phyloP scores from a whole-genome alignment of 2,329 filamentous ascomycete genomes.

The Neofusicoccum kwambonambiense region DNA sequence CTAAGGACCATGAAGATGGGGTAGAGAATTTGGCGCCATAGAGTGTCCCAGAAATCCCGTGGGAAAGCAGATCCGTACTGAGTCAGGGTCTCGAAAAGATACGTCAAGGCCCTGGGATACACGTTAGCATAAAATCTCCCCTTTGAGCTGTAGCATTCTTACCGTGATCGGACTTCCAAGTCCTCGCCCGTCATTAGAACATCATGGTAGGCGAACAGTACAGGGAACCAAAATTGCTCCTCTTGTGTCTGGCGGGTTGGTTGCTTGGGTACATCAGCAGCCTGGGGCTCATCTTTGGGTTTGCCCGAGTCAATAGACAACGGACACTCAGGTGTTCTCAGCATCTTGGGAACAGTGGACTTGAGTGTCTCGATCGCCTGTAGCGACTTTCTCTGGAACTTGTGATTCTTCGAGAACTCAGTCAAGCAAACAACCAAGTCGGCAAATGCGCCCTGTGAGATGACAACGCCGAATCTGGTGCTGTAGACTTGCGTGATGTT shows the following conservation, averaged over 20 bases:
- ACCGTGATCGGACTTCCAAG: constrained; percentile 80
- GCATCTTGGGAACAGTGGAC: constrained; percentile 89
- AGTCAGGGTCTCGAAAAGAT: constrained; percentile 92
- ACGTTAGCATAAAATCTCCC: background rate
- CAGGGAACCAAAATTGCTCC: constrained; percentile 98
- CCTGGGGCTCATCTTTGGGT: constrained; percentile 48
- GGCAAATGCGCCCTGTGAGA: constrained; percentile 93
- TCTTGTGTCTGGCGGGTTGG: constrained; percentile 83
- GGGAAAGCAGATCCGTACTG: constrained; percentile 90
- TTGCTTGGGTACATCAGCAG: constrained; percentile 57
- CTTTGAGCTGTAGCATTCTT: constrained; percentile 13
- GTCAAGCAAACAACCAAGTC: constrained; percentile 95
- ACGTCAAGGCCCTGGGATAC: constrained; percentile 69
- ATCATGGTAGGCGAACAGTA: constrained; percentile 97
- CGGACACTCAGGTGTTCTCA: constrained; percentile 92
- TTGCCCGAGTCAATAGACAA: constrained; percentile 66
- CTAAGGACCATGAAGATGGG: constrained; percentile 98
- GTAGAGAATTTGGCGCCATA: constrained; percentile 95
- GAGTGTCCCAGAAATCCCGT: constrained; percentile 93
- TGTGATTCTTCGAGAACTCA: constrained; percentile 97
- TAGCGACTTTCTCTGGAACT: constrained; percentile 97
- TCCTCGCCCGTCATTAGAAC: constrained; percentile 99
- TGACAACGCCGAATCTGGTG: constrained; percentile 90
- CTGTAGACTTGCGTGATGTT: constrained; percentile 96
- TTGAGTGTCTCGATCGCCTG: constrained; percentile 95